These are phyloP conservation scores for Marchantia polymorpha DNA, from an alignment of 225 moss, liverwort and hornwort species.

Conservation along the genomic window DNA sequence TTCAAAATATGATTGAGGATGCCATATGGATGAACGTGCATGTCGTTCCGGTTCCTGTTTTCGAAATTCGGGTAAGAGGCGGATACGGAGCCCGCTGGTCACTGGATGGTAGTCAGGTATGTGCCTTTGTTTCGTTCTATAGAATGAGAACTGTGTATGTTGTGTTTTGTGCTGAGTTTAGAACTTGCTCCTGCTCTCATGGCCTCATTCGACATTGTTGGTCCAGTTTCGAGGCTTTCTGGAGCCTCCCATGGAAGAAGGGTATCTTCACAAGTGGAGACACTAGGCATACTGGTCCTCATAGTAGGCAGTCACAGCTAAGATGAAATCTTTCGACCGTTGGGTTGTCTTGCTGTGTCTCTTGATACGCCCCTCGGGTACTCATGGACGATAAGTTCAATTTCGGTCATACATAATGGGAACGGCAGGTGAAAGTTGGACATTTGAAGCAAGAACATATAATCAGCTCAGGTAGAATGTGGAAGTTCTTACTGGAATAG, in stretches of 20 bases:
- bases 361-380: too few species aligned
- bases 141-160: constrained; percentile 8
- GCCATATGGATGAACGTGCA: constrained; percentile 86
- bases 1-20: constrained; percentile 56
- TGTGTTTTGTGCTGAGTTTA: neutral
- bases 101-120: constrained; percentile 85
- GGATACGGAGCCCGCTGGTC: constrained; percentile 92
- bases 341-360: too few species aligned
- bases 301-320: neutral
- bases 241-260: constrained; percentile 92
- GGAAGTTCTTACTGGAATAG: too few species aligned
- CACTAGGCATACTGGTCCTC: constrained; percentile 34
- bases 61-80: constrained; percentile 75
- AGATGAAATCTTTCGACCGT: too few species aligned
- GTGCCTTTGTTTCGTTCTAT: neutral
- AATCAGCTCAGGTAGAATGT: too few species aligned
- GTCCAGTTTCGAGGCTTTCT: constrained; percentile 86
- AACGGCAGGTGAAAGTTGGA: too few species aligned
- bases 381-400: too few species aligned
- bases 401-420: too few species aligned
- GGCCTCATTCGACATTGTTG: neutral
- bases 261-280: constrained; percentile 82
- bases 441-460: too few species aligned
- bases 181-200: neutral
- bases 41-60: constrained; percentile 58